Evolutionary conservation across 192 early-diverging fungal species (phyloP), one percentile per base, ranked within the genome.

Genomic region (Geosiphon pyriformis): DNA sequence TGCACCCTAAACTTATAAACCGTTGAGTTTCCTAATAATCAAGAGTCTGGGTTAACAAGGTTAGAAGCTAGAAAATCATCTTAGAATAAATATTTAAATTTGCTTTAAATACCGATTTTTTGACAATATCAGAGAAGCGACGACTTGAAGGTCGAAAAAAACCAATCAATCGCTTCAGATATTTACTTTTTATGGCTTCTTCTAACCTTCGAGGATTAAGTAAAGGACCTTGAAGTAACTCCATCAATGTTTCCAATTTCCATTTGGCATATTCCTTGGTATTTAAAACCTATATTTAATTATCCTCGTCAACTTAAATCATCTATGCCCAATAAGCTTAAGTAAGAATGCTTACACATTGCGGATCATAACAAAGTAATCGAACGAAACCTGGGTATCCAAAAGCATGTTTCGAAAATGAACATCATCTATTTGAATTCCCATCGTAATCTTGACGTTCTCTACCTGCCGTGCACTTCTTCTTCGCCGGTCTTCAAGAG

Each of bases 221-320:
- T 55, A 93, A 75, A 1, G 91, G 89, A 3, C 92, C 90, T 51
- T 89, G 86, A 12, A 94, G 74, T 18, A 93, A 74, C 57, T 91
- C 89, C 60, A 82, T 69, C 23, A 92, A 85, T 25, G 74, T 76
- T 31, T 90, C 86, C 90, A 87, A 94, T 22, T 81, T 79, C 92
- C 92, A 94, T 63, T 88, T 87, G 15, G 83, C 73, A 65, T 79
- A 82, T 22, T 94, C 92, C 58, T 90, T 92, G 7, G 83, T 78
- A 50, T 69, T 82, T 7, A 91, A 34, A 18, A 90, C 84, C 83
- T 86, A 76, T 10, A 29, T 26, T 22, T 27, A 67, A 23, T 42
- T 17, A 23, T 2, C 3, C 20, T 6, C 15, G 37, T 42, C 37
- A 42, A 42, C 37, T 10, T 42, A 42, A 6, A 42, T 42, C 37